Evolutionary conservation across 2,329 filamentous ascomycete species (phyloP).

Genomic region (Fusarium graminum): DNA sequence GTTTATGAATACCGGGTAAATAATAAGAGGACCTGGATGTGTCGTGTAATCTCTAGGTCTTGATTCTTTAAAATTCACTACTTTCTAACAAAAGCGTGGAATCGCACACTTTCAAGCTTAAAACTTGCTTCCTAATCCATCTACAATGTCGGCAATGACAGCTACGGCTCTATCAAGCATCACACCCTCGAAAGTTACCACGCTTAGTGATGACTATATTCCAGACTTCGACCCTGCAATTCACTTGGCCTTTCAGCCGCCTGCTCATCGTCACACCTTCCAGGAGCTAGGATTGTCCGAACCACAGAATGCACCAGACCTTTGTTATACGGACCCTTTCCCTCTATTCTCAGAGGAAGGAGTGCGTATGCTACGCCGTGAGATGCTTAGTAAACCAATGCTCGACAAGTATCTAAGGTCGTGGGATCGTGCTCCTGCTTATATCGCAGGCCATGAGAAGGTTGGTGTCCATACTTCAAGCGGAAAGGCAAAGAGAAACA

Average conservation of each 20-base stretch:
- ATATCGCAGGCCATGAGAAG: constrained; percentile 11
- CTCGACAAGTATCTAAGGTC: constrained; percentile 6
- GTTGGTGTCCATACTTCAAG: background rate
- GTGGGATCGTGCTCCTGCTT: constrained; percentile 3
- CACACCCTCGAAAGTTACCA: background rate
- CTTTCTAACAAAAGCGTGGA: no score
- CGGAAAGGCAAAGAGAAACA: fast-evolving
- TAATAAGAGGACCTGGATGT: no score
- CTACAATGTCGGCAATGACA: background rate
- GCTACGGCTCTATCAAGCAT: background rate
- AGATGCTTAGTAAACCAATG: constrained; percentile 3
- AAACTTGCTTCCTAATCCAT: no score
- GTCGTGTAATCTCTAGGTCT: no score
- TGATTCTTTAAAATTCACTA: no score
- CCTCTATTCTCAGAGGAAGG: constrained; percentile 7
- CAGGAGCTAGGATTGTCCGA: constrained; percentile 2
- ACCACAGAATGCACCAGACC: background rate
- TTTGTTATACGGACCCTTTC: constrained; percentile 2
- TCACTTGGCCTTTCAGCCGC: constrained; percentile 5
- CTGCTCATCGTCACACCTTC: constrained; percentile 2
- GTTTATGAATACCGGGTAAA: no score
- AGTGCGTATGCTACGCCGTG: background rate
- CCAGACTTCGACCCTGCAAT: constrained; percentile 8
- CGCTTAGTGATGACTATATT: background rate
- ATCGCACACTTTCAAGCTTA: no score